phyloP scores from a whole-genome alignment of 1,284 basidiomycete species.

The Megacollybia platyphylla region DNA sequence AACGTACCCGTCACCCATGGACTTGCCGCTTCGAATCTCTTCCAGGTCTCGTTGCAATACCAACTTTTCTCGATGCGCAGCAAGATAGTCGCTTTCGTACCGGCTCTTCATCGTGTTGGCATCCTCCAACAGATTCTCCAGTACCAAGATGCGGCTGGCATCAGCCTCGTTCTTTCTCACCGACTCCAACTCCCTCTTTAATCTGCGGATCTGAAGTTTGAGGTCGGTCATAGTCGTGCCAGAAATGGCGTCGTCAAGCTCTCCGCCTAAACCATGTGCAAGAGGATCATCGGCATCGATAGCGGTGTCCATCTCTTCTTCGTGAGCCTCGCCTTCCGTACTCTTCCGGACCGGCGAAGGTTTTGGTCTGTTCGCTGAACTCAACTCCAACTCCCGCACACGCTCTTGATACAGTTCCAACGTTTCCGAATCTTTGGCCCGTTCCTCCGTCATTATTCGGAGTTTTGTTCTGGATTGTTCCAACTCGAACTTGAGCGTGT shows the following conservation, averaged over 20 bases:
- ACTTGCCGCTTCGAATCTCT: constrained; percentile 78
- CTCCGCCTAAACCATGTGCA: constrained; percentile 60
- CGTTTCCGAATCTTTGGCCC: constrained; percentile 72
- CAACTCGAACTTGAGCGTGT: constrained; percentile 64
- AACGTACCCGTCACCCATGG: constrained; percentile 68
- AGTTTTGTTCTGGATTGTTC: constrained; percentile 64
- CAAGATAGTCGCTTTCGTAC: constrained; percentile 84
- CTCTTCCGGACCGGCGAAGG: constrained; percentile 1
- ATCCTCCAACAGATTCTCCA: constrained; percentile 87
- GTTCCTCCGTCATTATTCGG: constrained; percentile 57
- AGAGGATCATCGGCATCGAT: constrained; percentile 31
- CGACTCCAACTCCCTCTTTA: constrained; percentile 75
- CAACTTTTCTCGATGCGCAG: constrained; percentile 75
- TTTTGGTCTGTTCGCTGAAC: constrained; percentile 28
- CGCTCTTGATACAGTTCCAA: constrained; percentile 85
- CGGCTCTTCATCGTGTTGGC: constrained; percentile 81
- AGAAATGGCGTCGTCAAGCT: constrained; percentile 75
- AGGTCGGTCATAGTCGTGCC: constrained; percentile 87
- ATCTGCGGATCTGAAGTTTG: constrained; percentile 72
- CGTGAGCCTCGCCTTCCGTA: constrained; percentile 6
- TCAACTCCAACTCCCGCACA: constrained; percentile 78
- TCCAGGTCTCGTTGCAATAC: constrained; percentile 76
- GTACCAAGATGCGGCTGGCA: constrained; percentile 61
- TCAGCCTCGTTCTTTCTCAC: constrained; percentile 67
- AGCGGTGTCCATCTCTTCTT: constrained; percentile 17